Conservation (phyloP, 2,329 filamentous ascomycete genomes). For the Trichoderma sp. region DNA sequence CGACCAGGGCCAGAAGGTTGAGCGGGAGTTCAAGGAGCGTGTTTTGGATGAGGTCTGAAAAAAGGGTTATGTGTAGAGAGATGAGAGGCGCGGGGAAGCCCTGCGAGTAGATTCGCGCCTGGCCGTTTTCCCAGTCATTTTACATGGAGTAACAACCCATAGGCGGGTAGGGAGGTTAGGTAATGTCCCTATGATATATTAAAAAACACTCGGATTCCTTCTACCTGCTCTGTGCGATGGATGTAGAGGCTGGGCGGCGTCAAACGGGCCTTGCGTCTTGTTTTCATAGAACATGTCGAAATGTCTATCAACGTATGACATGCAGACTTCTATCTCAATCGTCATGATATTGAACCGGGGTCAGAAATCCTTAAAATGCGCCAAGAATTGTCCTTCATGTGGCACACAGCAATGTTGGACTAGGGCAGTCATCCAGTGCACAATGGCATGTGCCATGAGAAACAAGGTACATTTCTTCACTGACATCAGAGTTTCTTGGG, state of each 20-base stretch:
- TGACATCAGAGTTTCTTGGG: too few relatives aligned
- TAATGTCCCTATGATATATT: constrained; percentile 45
- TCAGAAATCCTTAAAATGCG: too few relatives aligned
- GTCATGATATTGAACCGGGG: too few relatives aligned
- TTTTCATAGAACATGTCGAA: too few relatives aligned
- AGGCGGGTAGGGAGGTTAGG: constrained; percentile 45
- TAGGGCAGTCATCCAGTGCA: not conserved
- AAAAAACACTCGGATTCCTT: constrained; percentile 39
- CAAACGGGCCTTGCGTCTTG: too few relatives aligned
- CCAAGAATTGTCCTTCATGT: too few relatives aligned
- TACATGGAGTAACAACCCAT: constrained; percentile 49
- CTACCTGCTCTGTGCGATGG: constrained; percentile 8
- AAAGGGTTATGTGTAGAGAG: constrained; percentile 36
- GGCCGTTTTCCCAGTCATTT: constrained; percentile 48
- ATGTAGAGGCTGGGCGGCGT: not conserved
- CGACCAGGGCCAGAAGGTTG: constrained; percentile 97
- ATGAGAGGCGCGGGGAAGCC: constrained; percentile 39
- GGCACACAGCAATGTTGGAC: too few relatives aligned
- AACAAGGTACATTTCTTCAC: too few relatives aligned
- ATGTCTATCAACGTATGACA: too few relatives aligned
- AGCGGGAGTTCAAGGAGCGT: constrained; percentile 99
- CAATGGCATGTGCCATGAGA: not conserved
- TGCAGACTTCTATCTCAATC: too few relatives aligned
- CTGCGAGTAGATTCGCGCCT: constrained; percentile 41
- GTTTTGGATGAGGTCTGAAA: constrained; percentile 92